Evolutionary conservation across 2,329 filamentous ascomycete species (phyloP).

Genomic region (Monosporascus sp.): DNA sequence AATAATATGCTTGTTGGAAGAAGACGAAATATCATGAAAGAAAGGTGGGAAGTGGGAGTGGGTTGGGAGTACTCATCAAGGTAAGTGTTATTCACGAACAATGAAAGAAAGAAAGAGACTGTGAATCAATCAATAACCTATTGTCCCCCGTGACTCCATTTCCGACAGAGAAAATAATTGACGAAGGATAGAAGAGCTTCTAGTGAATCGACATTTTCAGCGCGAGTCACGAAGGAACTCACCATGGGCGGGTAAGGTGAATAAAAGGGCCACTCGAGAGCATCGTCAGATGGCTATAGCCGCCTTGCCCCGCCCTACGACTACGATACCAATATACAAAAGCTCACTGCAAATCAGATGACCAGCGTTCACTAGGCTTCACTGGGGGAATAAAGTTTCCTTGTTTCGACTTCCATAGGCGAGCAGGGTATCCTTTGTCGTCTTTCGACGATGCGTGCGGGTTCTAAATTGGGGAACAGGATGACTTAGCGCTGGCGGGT

Average conservation of each 20-base stretch:
- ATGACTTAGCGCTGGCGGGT: conserved; percentile 20
- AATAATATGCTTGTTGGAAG: background rate
- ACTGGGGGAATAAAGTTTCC: conserved; percentile 13
- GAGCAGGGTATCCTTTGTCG: conserved; percentile 20
- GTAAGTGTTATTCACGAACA: conserved; percentile 5
- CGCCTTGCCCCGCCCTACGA: background rate
- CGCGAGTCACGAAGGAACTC: conserved; percentile 6
- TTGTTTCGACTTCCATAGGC: conserved; percentile 14
- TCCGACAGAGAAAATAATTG: conserved; percentile 9
- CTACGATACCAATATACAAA: background rate
- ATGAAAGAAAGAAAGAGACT: conserved; percentile 12
- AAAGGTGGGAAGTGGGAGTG: conserved; percentile 6
- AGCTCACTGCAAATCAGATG: background rate
- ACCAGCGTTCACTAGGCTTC: conserved; percentile 5
- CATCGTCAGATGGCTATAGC: background rate
- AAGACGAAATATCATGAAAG: background rate
- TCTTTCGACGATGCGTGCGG: conserved; percentile 18
- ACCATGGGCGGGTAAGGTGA: background rate
- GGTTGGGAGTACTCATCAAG: conserved; percentile 4
- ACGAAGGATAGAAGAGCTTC: conserved; percentile 1
- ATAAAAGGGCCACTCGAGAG: conserved; percentile 1
- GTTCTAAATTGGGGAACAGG: conserved; percentile 3
- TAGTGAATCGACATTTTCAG: conserved; percentile 3
- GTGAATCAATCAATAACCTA: conserved; percentile 15
- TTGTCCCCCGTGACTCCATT: conserved; percentile 12